Evolutionary conservation across 2,329 filamentous ascomycete species (phyloP).

Genomic region (Fusarium lateritium): DNA sequence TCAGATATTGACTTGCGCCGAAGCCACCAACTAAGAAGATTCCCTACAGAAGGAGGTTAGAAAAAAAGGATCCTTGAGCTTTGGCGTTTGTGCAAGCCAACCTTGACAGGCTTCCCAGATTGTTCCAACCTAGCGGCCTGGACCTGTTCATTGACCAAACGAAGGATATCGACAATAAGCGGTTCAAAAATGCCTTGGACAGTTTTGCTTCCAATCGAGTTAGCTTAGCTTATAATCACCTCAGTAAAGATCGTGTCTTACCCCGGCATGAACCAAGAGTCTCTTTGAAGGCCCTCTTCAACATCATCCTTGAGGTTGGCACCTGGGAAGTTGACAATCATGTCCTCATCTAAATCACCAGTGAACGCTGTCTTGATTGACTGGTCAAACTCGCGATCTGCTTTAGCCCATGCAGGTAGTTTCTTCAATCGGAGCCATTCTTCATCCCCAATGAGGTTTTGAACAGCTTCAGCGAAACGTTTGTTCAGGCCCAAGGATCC

Average conservation of each 20-base stretch:
- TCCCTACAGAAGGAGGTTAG: conserved; percentile 10
- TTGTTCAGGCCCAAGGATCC: neutral
- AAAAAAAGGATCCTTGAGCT: too few relatives aligned
- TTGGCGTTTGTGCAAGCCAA: conserved; percentile 1
- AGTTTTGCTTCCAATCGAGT: neutral
- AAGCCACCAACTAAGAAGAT: conserved; percentile 58
- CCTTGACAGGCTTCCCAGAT: conserved; percentile 20
- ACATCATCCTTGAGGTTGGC: neutral
- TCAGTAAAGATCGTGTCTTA: neutral
- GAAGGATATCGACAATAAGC: conserved; percentile 39
- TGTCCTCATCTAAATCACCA: neutral
- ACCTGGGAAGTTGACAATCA: neutral
- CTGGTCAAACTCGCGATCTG: neutral
- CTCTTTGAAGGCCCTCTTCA: neutral
- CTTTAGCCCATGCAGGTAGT: neutral
- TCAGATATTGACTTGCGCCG: conserved; percentile 55
- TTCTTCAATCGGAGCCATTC: neutral
- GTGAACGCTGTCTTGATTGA: neutral
- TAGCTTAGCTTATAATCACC: neutral
- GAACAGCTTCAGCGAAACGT: neutral
- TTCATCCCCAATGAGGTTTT: neutral
- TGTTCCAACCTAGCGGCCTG: conserved; percentile 18
- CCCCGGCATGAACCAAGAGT: conserved; percentile 2
- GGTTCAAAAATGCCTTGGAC: conserved; percentile 38
- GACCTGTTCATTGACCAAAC: conserved; percentile 38